These are phyloP conservation scores for Trametes cubensis DNA, from an alignment of 768 basidiomycete genomes.

Conservation along the genomic window DNA sequence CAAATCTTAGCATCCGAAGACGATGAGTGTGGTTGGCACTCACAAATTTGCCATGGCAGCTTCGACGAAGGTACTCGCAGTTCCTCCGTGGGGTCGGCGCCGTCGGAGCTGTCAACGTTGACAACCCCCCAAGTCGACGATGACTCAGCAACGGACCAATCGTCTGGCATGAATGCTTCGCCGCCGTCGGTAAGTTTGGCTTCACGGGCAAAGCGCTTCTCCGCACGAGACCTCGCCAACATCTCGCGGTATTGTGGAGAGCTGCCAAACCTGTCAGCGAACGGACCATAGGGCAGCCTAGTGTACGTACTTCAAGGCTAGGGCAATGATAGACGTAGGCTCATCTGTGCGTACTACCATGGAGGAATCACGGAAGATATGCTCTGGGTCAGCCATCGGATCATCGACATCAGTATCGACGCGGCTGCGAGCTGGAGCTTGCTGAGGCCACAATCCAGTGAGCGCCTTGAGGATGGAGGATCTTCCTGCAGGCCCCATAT, in stretches of 20 bases:
- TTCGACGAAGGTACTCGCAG: slow-evolving; percentile 75
- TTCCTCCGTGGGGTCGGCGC: slow-evolving; percentile 74
- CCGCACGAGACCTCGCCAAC: slow-evolving; percentile 74
- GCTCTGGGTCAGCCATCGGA: slow-evolving; percentile 78
- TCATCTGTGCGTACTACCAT: slow-evolving; percentile 97
- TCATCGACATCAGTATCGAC: slow-evolving; percentile 65
- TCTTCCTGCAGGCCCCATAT: slow-evolving; percentile 53
- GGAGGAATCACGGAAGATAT: slow-evolving; percentile 91
- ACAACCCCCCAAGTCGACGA: slow-evolving; percentile 93
- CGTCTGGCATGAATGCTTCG: slow-evolving; percentile 93
- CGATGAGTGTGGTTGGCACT: slow-evolving; percentile 32
- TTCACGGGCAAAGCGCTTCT: slow-evolving; percentile 68
- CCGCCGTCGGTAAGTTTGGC: slow-evolving; percentile 60
- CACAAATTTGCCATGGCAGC: slow-evolving; percentile 81
- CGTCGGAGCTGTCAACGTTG: slow-evolving; percentile 71
- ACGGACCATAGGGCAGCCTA: not conserved
- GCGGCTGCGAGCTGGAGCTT: slow-evolving; percentile 51
- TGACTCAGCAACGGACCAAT: slow-evolving; percentile 77
- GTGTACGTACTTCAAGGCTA: slow-evolving; percentile 74
- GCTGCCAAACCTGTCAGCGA: slow-evolving; percentile 42
- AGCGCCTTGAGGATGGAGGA: slow-evolving; percentile 80
- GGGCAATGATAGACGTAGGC: slow-evolving; percentile 96
- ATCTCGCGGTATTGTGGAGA: slow-evolving; percentile 84
- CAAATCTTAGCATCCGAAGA: slow-evolving; percentile 10
- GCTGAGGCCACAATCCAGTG: slow-evolving; percentile 79